Percentiles rank a stretch among this genome's conserved stretches.
Evolutionary conservation across 169 alveolate genomes (phyloP).

Genomic region (Plasmodium knowlesi): DNA sequence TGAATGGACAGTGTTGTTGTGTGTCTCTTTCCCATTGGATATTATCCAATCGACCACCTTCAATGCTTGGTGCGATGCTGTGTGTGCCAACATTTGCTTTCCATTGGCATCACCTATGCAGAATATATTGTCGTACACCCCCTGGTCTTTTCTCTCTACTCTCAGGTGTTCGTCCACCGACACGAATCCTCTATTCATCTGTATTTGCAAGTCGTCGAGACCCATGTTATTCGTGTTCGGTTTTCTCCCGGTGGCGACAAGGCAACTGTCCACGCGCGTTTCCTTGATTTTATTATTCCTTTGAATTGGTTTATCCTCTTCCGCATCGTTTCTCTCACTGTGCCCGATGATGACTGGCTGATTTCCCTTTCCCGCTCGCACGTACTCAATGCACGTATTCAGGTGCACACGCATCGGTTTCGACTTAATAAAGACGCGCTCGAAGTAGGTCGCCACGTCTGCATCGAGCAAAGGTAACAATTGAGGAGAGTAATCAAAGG

Average conservation of each 20-base stretch:
- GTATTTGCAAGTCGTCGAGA: constrained; percentile 61
- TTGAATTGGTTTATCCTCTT: neutral
- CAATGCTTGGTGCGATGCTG: constrained; percentile 80
- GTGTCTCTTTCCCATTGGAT: constrained; percentile 83
- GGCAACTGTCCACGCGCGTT: constrained; percentile 80
- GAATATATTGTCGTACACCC: constrained; percentile 69
- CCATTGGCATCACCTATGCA: constrained; percentile 84
- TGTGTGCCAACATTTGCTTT: constrained; percentile 79
- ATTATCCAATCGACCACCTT: constrained; percentile 94
- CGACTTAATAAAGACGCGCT: constrained; percentile 31
- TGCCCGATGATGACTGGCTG: constrained; percentile 67
- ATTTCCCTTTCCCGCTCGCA: neutral
- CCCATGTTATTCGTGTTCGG: constrained; percentile 83
- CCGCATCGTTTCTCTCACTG: neutral
- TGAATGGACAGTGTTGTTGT: neutral
- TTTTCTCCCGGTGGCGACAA: constrained; percentile 84
- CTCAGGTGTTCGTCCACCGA: constrained; percentile 77
- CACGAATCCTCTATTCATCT: constrained; percentile 74
- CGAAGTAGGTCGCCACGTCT: constrained; percentile 77
- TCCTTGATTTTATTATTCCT: neutral
- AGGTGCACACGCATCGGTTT: constrained; percentile 67
- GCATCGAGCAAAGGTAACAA: constrained; percentile 76
- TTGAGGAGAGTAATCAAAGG: constrained; percentile 75
- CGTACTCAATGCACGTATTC: constrained; percentile 7
- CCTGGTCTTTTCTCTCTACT: constrained; percentile 40